phyloP scores from a whole-genome alignment of 1,139 yeast genomes.

The Scheffersomyces segobiensis region DNA sequence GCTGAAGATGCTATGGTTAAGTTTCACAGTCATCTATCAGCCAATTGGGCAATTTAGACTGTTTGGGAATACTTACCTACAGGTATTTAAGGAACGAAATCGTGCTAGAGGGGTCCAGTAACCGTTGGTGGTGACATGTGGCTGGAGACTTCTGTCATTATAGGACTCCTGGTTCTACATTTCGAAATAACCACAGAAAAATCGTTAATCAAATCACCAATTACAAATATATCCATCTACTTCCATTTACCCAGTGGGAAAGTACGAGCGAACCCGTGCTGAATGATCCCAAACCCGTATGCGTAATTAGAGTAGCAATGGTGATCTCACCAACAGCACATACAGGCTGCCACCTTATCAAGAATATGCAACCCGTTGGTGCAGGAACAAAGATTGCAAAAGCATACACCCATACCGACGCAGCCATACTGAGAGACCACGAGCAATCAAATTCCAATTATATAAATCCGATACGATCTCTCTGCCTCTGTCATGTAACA shows the following conservation, averaged over 20 bases:
- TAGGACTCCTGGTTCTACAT: background rate
- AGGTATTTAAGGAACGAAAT: background rate
- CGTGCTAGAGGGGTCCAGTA: background rate
- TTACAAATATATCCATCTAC: background rate
- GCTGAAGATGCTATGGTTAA: background rate
- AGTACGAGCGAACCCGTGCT: background rate
- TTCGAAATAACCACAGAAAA: background rate
- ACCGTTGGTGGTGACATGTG: background rate
- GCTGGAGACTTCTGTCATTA: background rate
- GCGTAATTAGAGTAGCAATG: background rate
- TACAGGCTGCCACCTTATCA: background rate
- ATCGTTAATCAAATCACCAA: background rate
- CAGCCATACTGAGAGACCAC: background rate
- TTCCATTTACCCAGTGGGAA: background rate
- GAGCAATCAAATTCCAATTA: background rate
- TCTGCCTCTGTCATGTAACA: background rate
- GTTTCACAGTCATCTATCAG: background rate
- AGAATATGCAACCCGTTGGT: background rate
- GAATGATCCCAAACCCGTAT: background rate
- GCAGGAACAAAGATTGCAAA: background rate
- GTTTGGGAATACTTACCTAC: background rate
- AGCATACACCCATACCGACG: background rate
- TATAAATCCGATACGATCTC: background rate
- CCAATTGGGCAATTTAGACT: background rate
- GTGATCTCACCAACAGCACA: background rate